Evolutionary conservation across 2,329 filamentous ascomycete genomes (phyloP), one percentile per base, ranked within the genome.

Genomic region (Penicillium sp.): DNA sequence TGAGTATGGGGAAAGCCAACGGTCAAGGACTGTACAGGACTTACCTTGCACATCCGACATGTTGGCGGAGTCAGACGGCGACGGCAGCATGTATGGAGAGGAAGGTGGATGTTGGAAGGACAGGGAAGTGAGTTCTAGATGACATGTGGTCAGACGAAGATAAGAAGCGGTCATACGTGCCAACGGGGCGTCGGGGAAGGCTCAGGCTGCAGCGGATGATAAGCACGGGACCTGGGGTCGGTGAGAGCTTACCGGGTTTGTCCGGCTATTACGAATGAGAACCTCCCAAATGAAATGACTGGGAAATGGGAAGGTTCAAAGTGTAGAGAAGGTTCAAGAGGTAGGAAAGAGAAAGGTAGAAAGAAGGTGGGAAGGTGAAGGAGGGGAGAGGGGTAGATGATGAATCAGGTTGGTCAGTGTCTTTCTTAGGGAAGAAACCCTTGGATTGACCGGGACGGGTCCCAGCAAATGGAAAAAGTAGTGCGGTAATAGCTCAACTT

Each of bases 21-120:
- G 13, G 10, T 14, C 4, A 24, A 14, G 20, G 20, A 23, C 20
- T 14, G 8, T 16, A 39, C 6, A 2, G 22, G 22, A 52, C 55
- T 44, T 55, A 65, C 63, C 62, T 49, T 51, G 52, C 47, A 37
- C 44, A 31, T 54, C 53, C 42, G 56, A 45, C 62, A 65, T 65
- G 42, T 22, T 47, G 46, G 40, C 27, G 39, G 36, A 44, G 38
- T 29, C n/a, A 6, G 26, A 41, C 24, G 22, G 39, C n/a, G 32
- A 37, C 20, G 35, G 35, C 35, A 37, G 22, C 35, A 16, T 40
- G 13, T 16, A 26, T 20, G 8, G 37, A 14, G 31, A 22, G 38
- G 35, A 1, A 16, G n/a, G 18, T 37, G 6, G 11, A 37, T 37
- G 35, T 23, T 38, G 29, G 34, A 38, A 43, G 23, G n/a, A 13